Evolutionary conservation across 148 eudicot genomes (phyloP).

Genomic region (Cornus florida): DNA sequence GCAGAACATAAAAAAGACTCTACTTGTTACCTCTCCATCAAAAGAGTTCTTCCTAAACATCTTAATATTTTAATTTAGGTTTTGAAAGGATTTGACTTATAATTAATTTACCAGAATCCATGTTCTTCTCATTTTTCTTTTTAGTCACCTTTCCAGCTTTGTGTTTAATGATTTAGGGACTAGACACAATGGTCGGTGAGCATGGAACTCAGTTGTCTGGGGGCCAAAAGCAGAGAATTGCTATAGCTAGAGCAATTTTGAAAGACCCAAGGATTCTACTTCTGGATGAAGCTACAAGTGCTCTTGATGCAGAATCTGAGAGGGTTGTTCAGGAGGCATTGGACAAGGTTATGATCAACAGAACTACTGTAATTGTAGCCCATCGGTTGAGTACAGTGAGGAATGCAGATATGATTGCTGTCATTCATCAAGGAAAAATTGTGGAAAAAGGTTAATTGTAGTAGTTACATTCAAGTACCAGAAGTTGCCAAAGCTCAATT

Average conservation of each 20-base stretch:
- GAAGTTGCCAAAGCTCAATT: too few species aligned
- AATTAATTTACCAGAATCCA: too few species aligned
- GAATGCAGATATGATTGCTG: too few species aligned
- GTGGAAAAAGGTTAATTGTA: conserved; percentile 10
- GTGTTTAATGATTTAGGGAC: conserved; percentile 14
- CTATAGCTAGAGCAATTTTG: conserved; percentile 26
- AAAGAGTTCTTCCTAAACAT: too few species aligned
- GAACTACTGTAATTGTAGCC: too few species aligned
- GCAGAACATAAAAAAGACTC: too few species aligned
- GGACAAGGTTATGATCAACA: conserved; percentile 12
- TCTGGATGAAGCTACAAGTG: conserved; percentile 30
- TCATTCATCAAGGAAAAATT: conserved; percentile 20
- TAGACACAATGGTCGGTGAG: conserved; percentile 26
- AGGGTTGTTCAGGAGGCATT: conserved; percentile 25
- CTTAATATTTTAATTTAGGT: too few species aligned
- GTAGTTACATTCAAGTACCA: too few species aligned
- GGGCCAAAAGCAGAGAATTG: conserved; percentile 12
- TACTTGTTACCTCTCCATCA: too few species aligned
- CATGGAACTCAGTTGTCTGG: conserved; percentile 20
- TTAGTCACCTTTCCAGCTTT: neutral
- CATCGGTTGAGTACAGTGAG: too few species aligned
- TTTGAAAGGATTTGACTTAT: too few species aligned
- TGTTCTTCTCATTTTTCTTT: too few species aligned
- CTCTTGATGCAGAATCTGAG: conserved; percentile 31
- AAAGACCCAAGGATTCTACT: conserved; percentile 23